Base-by-base conservation (phyloP, 352 stramenopile genomes). In the Globisporangium paroecandrum region DNA sequence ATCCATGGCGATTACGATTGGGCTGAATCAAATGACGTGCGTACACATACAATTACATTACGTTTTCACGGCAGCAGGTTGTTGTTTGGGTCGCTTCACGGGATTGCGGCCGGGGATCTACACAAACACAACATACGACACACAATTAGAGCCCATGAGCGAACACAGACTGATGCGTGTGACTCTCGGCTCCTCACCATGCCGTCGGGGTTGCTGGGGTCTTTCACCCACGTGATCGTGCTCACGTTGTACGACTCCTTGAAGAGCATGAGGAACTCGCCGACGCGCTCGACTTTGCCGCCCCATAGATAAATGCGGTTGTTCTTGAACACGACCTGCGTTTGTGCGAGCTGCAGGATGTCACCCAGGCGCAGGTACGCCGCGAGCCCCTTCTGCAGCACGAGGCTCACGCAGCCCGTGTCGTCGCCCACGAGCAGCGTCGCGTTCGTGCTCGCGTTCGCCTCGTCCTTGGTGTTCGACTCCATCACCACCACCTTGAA, bases 261-360 rank as follows among this genome's bases (percentile, higher is more conserved):
- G 65, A 96, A 96, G 9, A 94, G 77, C 81, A 94, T 70, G 13
- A 88, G 77, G 72, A 94, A 96, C 55, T 96, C 89, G 62, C 89
- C 89, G 34, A 93, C 81, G 58, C 89, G 86, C 72, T 96, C 89
- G 62, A 95, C 78, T 46, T 89, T 89, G 49, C 89, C 87, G 49
- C 85, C 83, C 81, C 80, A 95, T 58, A 93, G 74, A 68, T 90
- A 96, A 38, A 94, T 75, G 53, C 80, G 89, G 53, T 64, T 83
- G 68, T 79, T 89, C 80, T 94, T 93, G 46, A 94, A 73, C 58
- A 93, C 82, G 29, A 96, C 68, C 64, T 94, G 87, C 43, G 83
- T 79, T 62, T 86, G 73, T 24, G 73, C 60, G 34, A 96, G 57
- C 64, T 90, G 83, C 51, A 96, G 59, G 29, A 96, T 82, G 69